Percentiles rank a stretch among this genome's conserved stretches.
Conservation (phyloP, 306 rosid genomes). For the Phaseolus lunatus region DNA sequence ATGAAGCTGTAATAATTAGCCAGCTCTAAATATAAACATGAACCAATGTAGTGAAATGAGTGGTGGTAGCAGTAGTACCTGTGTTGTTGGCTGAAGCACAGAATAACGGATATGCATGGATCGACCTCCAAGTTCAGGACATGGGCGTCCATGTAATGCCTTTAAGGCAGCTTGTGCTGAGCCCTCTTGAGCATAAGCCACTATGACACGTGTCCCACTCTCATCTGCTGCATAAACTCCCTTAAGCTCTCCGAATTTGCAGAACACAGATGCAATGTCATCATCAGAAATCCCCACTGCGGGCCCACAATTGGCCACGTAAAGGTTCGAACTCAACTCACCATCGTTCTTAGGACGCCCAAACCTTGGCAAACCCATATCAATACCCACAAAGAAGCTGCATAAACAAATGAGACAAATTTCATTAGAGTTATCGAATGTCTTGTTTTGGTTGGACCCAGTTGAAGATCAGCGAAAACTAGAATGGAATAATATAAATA, state of each 20-base stretch:
- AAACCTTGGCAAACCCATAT: constrained; percentile 64
- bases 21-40: background rate
- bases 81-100: constrained; percentile 61
- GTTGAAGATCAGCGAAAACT: constrained; percentile 7
- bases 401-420: background rate
- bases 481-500: background rate
- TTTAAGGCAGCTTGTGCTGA: constrained; percentile 67
- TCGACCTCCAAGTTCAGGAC: constrained; percentile 74
- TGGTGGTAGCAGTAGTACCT: constrained; percentile 37
- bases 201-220: constrained; percentile 81
- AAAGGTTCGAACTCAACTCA: constrained; percentile 70
- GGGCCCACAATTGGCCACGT: constrained; percentile 86
- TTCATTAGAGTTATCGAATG: constrained; percentile 9
- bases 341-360: constrained; percentile 62
- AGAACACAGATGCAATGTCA: constrained; percentile 62
- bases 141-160: constrained; percentile 69
- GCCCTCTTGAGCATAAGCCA: constrained; percentile 58
- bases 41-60: background rate
- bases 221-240: constrained; percentile 84
- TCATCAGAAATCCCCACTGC: constrained; percentile 69
- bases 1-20: background rate
- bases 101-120: constrained; percentile 78
- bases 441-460: constrained; percentile 8
- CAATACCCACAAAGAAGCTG: constrained; percentile 17
- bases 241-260: constrained; percentile 66